Evolutionary conservation across 1,284 basidiomycete species (phyloP).

Genomic region (Leccinum subrobustum): DNA sequence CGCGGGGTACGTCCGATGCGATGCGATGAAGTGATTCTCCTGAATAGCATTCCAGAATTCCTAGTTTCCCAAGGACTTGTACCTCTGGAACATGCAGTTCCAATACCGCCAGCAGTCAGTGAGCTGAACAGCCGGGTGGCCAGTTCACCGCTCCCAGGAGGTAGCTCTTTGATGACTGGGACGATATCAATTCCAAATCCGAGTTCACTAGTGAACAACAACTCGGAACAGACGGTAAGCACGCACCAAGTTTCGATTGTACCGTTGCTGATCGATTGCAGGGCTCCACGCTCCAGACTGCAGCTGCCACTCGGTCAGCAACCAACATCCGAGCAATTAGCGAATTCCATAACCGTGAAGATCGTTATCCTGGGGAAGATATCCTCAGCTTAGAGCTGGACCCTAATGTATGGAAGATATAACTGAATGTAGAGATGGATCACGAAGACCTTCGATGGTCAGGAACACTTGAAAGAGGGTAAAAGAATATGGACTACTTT

Average conservation of each 20-base stretch:
- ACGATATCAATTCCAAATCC: conserved; percentile 3
- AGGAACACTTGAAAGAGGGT: not conserved
- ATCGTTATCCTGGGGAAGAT: conserved; percentile 15
- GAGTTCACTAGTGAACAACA: not conserved
- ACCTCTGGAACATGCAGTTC: not conserved
- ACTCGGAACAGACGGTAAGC: conserved; percentile 10
- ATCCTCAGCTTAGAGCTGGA: conserved; percentile 14
- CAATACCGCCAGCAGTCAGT: not conserved
- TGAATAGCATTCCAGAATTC: conserved; percentile 17
- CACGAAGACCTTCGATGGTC: not conserved
- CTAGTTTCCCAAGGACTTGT: conserved; percentile 26
- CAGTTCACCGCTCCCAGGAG: conserved; percentile 5
- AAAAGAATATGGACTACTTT: not conserved
- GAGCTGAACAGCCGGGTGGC: not conserved
- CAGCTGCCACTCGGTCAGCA: conserved; percentile 1
- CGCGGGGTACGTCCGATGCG: conserved; percentile 38
- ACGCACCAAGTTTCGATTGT: not conserved
- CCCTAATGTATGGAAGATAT: not conserved
- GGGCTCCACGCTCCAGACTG: conserved; percentile 5
- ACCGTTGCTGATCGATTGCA: conserved; percentile 7
- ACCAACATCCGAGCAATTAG: conserved; percentile 16
- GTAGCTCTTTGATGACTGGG: not conserved
- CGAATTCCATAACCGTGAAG: not conserved
- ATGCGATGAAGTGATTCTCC: not conserved
- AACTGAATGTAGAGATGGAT: not conserved